Evolutionary conservation across 2,329 filamentous ascomycete species (phyloP).

Genomic region (Chaetomium globosum): DNA sequence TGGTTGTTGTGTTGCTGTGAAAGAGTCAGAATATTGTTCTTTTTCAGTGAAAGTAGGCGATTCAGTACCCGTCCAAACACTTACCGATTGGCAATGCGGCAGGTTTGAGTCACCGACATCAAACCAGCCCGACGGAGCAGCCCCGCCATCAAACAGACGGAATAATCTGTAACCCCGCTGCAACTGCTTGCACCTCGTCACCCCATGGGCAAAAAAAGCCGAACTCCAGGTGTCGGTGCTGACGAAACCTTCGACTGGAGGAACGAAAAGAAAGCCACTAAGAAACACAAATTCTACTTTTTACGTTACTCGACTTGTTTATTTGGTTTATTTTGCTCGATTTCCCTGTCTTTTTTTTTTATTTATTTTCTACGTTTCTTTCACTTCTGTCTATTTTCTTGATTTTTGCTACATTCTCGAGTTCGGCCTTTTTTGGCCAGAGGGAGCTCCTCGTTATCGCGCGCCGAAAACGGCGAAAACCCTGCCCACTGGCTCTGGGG

Average conservation of each 20-base stretch:
- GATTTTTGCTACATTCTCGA: too few relatives aligned
- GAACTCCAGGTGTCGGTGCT: too few relatives aligned
- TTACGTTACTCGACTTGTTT: too few relatives aligned
- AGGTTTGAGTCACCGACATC: conserved; percentile 30
- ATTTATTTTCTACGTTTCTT: too few relatives aligned
- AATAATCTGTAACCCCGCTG: background rate
- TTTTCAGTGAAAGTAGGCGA: background rate
- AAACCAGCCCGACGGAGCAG: too few relatives aligned
- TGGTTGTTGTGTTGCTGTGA: background rate
- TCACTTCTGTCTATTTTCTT: too few relatives aligned
- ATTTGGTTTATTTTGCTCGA: too few relatives aligned
- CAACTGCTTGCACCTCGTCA: background rate
- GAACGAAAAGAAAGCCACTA: too few relatives aligned
- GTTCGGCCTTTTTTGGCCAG: background rate
- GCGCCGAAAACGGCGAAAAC: conserved; percentile 29
- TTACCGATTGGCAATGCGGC: conserved; percentile 1
- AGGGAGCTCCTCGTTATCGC: background rate
- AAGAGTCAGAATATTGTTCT: background rate
- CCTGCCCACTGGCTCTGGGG: conserved; percentile 17
- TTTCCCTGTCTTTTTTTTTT: too few relatives aligned
- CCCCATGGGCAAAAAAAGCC: too few relatives aligned
- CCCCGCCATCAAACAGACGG: background rate
- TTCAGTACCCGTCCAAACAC: background rate
- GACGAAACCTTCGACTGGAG: too few relatives aligned
- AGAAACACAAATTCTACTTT: too few relatives aligned